Conservation (phyloP, 768 basidiomycete species). For the Suillus variegatus region DNA sequence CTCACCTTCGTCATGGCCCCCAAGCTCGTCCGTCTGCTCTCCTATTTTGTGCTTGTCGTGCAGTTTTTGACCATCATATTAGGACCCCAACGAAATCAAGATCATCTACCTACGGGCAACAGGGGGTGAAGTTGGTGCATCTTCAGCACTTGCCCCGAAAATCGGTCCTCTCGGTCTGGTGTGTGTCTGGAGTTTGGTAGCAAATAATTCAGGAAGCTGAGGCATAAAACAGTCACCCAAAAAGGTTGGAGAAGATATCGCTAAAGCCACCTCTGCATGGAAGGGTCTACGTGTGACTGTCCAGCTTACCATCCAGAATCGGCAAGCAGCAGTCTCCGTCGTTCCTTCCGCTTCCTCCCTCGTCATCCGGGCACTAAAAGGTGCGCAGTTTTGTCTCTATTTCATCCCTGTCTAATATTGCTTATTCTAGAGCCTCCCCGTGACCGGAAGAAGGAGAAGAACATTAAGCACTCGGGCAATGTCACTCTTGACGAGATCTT, state of each 20-base stretch:
- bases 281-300: slow-evolving; percentile 99
- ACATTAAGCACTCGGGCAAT: slow-evolving; percentile 98
- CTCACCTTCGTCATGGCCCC: slow-evolving; percentile 61
- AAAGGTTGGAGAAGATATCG: slow-evolving; percentile 99
- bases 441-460: slow-evolving; percentile 99
- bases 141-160: slow-evolving; percentile 97
- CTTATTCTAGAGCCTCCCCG: slow-evolving; percentile 83
- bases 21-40: slow-evolving; percentile 59
- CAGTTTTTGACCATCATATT: slow-evolving; percentile 10
- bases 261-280: slow-evolving; percentile 97
- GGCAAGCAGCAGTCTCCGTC: slow-evolving; percentile 95
- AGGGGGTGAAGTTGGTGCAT: slow-evolving; percentile 99
- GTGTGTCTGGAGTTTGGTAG: slow-evolving; percentile 33
- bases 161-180: slow-evolving; percentile 99
- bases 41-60: neutral
- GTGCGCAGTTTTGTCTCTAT: slow-evolving; percentile 44
- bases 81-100: slow-evolving; percentile 98
- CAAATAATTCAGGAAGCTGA: slow-evolving; percentile 17
- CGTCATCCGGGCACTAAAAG: slow-evolving; percentile 97
- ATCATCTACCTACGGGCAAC: slow-evolving; percentile 98
- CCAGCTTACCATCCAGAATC: slow-evolving; percentile 99
- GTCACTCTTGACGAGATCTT: slow-evolving; percentile 91
- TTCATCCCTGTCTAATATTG: slow-evolving; percentile 7
- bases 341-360: slow-evolving; percentile 97
- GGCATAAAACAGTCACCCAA: slow-evolving; percentile 80